These are phyloP conservation scores for Trichomonas gallinae DNA, from an alignment of 208 protist genomes.

Conservation along the genomic window DNA sequence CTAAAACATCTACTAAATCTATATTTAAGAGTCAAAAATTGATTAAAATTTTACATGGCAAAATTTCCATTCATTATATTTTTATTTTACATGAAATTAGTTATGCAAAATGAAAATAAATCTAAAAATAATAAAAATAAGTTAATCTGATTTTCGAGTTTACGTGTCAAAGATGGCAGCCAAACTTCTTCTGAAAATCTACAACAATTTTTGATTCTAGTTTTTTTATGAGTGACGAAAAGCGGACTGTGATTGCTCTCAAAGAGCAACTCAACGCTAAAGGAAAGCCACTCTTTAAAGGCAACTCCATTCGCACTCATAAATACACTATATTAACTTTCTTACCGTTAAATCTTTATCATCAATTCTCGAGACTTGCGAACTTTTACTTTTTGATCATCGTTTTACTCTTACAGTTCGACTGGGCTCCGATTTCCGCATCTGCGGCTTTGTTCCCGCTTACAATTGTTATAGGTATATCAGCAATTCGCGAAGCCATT, in stretches of 20 bases:
- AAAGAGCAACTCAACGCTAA: background rate
- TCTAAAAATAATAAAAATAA: background rate
- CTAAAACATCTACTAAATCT: too few relatives aligned
- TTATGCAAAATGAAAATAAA: background rate
- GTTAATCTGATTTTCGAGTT: background rate
- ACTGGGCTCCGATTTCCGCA: constrained; percentile 72
- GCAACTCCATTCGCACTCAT: constrained; percentile 70
- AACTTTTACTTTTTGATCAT: constrained; percentile 36
- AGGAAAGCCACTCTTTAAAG: constrained; percentile 42
- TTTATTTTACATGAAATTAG: too few relatives aligned
- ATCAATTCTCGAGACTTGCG: constrained; percentile 18
- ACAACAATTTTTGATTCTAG: background rate
- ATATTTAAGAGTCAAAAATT: too few relatives aligned
- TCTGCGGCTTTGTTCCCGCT: constrained; percentile 65
- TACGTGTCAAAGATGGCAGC: background rate
- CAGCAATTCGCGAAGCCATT: constrained; percentile 64
- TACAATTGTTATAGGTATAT: constrained; percentile 64
- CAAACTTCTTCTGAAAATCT: background rate
- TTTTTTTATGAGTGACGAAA: background rate
- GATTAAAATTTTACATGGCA: too few relatives aligned
- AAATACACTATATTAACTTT: constrained; percentile 73
- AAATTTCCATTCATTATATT: too few relatives aligned
- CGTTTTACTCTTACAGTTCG: constrained; percentile 13
- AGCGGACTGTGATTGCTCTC: background rate
- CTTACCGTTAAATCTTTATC: constrained; percentile 64